phyloP scores from a whole-genome alignment of 768 basidiomycete genomes.

The Lentinula aciculospora region DNA sequence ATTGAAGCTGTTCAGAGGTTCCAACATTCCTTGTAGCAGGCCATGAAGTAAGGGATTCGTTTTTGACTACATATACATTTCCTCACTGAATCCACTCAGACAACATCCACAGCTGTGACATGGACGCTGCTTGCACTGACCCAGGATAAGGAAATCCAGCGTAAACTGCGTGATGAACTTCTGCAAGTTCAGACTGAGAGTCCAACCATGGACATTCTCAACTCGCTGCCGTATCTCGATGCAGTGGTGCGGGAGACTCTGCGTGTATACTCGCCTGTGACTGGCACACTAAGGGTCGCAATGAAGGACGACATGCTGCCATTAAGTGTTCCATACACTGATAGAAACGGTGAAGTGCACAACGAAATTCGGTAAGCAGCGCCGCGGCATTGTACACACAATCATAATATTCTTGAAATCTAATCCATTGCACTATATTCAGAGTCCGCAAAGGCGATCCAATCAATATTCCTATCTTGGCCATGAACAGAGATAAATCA shows the following conservation, averaged over 20 bases:
- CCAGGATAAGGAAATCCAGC: conserved; percentile 42
- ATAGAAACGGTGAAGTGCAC: conserved; percentile 34
- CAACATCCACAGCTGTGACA: conserved; percentile 36
- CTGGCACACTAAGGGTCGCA: conserved; percentile 35
- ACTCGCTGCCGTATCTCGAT: conserved; percentile 65
- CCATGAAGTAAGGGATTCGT: conserved; percentile 13
- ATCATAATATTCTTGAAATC: neutral
- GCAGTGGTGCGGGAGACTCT: conserved; percentile 56
- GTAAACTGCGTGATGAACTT: conserved; percentile 55
- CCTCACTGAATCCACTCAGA: conserved; percentile 27
- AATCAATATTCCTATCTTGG: conserved; percentile 45
- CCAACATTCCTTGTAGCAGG: conserved; percentile 38
- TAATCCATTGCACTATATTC: neutral
- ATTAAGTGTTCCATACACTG: conserved; percentile 36
- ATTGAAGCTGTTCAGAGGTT: conserved; percentile 18
- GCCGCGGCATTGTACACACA: neutral
- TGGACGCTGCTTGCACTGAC: conserved; percentile 60
- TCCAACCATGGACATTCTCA: conserved; percentile 67
- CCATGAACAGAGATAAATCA: conserved; percentile 42
- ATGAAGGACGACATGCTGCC: conserved; percentile 50
- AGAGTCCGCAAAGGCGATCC: conserved; percentile 39
- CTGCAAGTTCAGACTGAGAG: conserved; percentile 44
- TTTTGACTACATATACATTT: conserved; percentile 10
- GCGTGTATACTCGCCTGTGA: conserved; percentile 50
- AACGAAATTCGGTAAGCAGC: conserved; percentile 31